These are phyloP conservation scores for Thraustochytrium striatum DNA, from an alignment of 352 stramenopile genomes.

Conservation along the genomic window DNA sequence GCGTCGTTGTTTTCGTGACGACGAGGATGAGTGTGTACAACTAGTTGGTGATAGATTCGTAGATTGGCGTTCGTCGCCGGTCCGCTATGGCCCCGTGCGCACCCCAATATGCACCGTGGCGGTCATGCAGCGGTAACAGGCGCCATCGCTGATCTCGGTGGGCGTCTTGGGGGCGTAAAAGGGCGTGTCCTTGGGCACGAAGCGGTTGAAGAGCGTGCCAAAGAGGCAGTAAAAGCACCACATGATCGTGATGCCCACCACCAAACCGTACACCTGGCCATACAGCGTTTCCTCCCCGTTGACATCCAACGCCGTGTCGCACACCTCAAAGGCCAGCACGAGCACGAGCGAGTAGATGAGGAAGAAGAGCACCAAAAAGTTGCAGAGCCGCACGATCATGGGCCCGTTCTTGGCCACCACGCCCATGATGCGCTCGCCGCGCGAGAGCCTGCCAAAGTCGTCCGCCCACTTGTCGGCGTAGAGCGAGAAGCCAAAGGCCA, in stretches of 20 bases:
- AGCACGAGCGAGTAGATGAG: conserved; percentile 24
- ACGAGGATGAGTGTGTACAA: too few relatives aligned
- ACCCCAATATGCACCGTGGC: too few relatives aligned
- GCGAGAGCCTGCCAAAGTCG: conserved; percentile 26
- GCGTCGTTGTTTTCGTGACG: too few relatives aligned
- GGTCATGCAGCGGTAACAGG: background rate
- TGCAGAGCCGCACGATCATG: conserved; percentile 20
- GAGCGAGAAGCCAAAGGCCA: conserved; percentile 9
- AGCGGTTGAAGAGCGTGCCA: conserved; percentile 38
- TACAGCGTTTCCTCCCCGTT: conserved; percentile 9
- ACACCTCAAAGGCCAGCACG: conserved; percentile 9
- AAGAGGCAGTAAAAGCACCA: conserved; percentile 5
- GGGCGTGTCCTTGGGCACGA: conserved; percentile 32
- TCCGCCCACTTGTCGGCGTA: conserved; percentile 42
- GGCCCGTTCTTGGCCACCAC: conserved; percentile 30
- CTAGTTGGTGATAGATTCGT: too few relatives aligned
- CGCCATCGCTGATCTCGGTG: background rate
- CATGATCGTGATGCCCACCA: background rate
- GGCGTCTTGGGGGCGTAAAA: conserved; percentile 34
- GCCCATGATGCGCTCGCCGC: conserved; percentile 28
- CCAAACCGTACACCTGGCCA: background rate
- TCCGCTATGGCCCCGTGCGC: too few relatives aligned
- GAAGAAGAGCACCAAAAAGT: conserved; percentile 42
- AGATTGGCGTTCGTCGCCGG: too few relatives aligned
- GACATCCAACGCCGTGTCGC: background rate